A percentile compares a stretch with the other conserved stretches of the same genome.
These are phyloP conservation scores for Colletotrichum zoysiae DNA, from an alignment of 2,329 filamentous ascomycete genomes.

Conservation along the genomic window DNA sequence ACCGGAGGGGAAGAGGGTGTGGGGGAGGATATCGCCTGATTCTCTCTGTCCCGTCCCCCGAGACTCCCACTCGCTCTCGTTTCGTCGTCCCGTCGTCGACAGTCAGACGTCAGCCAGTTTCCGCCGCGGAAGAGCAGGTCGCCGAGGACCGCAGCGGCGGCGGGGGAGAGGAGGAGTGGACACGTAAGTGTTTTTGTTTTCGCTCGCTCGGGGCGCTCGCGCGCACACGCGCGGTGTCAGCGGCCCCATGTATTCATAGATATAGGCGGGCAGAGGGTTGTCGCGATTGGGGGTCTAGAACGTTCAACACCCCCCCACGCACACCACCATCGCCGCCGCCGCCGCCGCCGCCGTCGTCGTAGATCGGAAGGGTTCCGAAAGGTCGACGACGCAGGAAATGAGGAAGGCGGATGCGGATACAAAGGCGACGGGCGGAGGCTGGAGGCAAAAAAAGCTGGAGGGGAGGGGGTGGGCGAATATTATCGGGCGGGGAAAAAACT, in stretches of 20 bases:
- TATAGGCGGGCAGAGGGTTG: slow-evolving; percentile 17
- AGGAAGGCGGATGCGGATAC: neutral
- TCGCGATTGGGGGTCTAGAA: slow-evolving; percentile 18
- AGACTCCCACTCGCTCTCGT: neutral
- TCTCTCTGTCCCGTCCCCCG: neutral
- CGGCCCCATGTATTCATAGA: neutral
- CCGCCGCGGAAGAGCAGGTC: neutral
- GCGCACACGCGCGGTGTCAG: neutral
- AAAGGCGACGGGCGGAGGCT: too few species aligned
- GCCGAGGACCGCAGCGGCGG: neutral
- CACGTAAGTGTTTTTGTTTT: neutral
- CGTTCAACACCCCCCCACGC: neutral
- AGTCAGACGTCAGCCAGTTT: neutral
- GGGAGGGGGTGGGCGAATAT: neutral
- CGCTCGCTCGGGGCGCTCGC: neutral
- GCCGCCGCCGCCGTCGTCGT: too few species aligned
- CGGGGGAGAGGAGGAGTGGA: neutral
- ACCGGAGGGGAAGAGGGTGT: slow-evolving; percentile 9
- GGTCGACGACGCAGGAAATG: slow-evolving; percentile 5
- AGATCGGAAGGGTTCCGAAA: slow-evolving; percentile 11
- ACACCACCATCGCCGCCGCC: neutral
- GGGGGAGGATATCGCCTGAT: neutral
- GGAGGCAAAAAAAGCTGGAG: neutral
- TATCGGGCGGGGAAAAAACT: slow-evolving; percentile 13
- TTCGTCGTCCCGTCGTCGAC: neutral